phyloP scores from a whole-genome alignment of 176 grass and related monocot genomes.

The Aechmea fasciata region DNA sequence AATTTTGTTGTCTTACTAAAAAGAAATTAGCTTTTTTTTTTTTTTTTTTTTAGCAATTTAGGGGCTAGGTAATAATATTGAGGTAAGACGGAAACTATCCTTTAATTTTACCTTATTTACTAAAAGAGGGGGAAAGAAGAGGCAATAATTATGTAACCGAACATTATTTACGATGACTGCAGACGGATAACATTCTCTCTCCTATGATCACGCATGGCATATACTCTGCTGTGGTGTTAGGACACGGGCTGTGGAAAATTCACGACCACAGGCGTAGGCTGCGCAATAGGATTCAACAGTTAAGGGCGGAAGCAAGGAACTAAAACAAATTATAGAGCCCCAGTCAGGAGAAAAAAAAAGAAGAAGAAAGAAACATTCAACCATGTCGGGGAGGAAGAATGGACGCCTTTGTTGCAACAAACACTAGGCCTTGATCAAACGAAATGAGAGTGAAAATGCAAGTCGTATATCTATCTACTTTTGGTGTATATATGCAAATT shows the following conservation, averaged over 20 bases:
- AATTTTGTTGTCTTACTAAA: too few species aligned
- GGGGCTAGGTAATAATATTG: too few species aligned
- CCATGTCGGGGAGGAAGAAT: too few species aligned
- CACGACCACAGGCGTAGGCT: conserved; percentile 75
- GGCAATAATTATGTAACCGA: background rate
- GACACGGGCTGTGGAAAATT: conserved; percentile 89
- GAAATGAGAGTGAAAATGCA: too few species aligned
- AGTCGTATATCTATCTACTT: too few species aligned
- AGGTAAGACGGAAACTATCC: background rate
- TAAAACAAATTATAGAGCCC: conserved; percentile 7
- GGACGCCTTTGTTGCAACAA: too few species aligned
- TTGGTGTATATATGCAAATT: too few species aligned
- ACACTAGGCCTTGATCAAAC: too few species aligned
- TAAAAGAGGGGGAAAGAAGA: background rate
- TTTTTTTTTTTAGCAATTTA: background rate
- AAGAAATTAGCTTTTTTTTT: background rate
- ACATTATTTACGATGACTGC: background rate
- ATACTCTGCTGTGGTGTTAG: conserved; percentile 86
- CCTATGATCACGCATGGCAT: conserved; percentile 98
- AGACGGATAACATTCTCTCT: conserved; percentile 78
- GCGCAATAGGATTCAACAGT: conserved; percentile 54
- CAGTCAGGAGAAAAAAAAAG: too few species aligned
- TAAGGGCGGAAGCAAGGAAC: conserved; percentile 30
- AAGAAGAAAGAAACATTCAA: too few species aligned
- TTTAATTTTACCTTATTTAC: background rate